Conservation (phyloP, 352 stramenopile genomes). For the Pythium utonaiense region DNA sequence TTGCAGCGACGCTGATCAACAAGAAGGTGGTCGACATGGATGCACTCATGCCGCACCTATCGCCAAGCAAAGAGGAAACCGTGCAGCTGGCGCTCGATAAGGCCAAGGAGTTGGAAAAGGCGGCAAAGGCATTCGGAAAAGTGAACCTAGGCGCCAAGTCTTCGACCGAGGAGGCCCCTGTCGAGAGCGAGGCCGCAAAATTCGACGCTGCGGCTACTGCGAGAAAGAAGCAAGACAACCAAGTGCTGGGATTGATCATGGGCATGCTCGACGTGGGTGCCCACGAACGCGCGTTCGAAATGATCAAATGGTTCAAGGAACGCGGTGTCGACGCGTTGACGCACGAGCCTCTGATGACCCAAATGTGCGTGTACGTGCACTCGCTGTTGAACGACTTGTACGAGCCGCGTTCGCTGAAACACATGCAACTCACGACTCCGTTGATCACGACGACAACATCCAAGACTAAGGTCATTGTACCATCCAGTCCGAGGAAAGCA, state of each 20-base stretch:
- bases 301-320: slow-evolving; percentile 77
- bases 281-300: slow-evolving; percentile 59
- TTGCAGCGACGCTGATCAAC: slow-evolving; percentile 84
- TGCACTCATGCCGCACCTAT: slow-evolving; percentile 72
- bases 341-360: slow-evolving; percentile 54
- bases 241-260: slow-evolving; percentile 81
- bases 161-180: slow-evolving; percentile 1
- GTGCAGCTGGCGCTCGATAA: slow-evolving; percentile 36
- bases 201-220: slow-evolving; percentile 23
- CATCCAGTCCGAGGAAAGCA: neutral
- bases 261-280: slow-evolving; percentile 76
- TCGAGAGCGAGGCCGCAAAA: slow-evolving; percentile 26
- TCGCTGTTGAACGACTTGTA: slow-evolving; percentile 55
- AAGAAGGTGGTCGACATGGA: slow-evolving; percentile 80
- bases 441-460: neutral
- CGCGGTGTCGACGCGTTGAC: slow-evolving; percentile 61
- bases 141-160: slow-evolving; percentile 60
- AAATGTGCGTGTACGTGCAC: slow-evolving; percentile 72
- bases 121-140: slow-evolving; percentile 67
- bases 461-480: slow-evolving; percentile 1
- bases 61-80: slow-evolving; percentile 61
- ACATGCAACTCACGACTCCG: slow-evolving; percentile 31
- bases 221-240: slow-evolving; percentile 51
- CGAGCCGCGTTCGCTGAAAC: slow-evolving; percentile 47
- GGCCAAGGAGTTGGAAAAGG: slow-evolving; percentile 47